Conservation (phyloP, 352 stramenopile species). For the Globisporangium nunn region DNA sequence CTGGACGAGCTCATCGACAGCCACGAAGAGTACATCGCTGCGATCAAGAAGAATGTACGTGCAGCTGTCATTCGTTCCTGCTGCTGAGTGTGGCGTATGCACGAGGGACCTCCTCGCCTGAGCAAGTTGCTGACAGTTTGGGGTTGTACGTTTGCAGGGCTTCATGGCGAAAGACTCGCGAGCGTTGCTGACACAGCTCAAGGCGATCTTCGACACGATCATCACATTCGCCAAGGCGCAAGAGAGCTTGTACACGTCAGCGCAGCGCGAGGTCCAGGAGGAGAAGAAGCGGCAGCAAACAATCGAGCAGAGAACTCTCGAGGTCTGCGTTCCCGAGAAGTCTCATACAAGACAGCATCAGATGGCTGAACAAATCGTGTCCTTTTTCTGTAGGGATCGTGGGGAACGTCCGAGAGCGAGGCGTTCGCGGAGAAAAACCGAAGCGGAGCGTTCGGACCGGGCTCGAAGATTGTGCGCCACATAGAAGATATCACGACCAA, state of each 20-base stretch:
- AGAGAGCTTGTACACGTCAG: conserved; percentile 74
- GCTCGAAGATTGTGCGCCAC: conserved; percentile 46
- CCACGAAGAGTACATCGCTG: conserved; percentile 92
- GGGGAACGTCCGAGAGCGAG: conserved; percentile 49
- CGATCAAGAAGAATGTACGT: conserved; percentile 84
- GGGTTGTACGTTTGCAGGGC: conserved; percentile 25
- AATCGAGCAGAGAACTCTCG: conserved; percentile 39
- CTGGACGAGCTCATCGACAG: conserved; percentile 95
- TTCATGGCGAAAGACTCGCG: conserved; percentile 80
- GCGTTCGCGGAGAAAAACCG: conserved; percentile 29
- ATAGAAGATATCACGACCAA: conserved; percentile 59
- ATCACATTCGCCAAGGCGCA: conserved; percentile 81
- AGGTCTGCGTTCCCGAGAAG: conserved; percentile 17
- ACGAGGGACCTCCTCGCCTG: neutral
- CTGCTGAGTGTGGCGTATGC: neutral
- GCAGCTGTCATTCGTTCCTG: no score
- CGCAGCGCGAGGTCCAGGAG: conserved; percentile 64
- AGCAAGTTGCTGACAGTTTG: neutral
- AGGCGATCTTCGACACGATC: conserved; percentile 76
- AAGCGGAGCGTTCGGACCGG: conserved; percentile 29
- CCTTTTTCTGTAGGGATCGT: conserved; percentile 31
- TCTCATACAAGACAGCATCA: neutral
- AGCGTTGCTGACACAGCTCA: conserved; percentile 68
- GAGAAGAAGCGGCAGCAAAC: conserved; percentile 40
- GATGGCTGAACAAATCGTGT: neutral